These are phyloP conservation scores for Termitomyces heimii DNA, from an alignment of 768 basidiomycete species.

Conservation along the genomic window DNA sequence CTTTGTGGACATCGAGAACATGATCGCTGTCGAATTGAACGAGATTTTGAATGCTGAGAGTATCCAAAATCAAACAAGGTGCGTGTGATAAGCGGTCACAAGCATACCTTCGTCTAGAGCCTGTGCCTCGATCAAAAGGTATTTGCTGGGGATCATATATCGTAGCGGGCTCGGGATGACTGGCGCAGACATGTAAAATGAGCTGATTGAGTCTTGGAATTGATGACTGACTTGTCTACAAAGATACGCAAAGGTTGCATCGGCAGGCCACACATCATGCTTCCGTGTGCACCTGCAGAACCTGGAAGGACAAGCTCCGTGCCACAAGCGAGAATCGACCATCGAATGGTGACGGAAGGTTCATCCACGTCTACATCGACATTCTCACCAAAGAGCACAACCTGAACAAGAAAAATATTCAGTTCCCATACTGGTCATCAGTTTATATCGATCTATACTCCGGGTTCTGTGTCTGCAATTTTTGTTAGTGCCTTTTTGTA, in stretches of 20 bases:
- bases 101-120: neutral
- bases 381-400: constrained; percentile 50
- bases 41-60: constrained; percentile 43
- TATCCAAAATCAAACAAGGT: neutral
- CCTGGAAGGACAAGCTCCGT: constrained; percentile 10
- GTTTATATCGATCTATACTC: neutral
- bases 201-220: neutral
- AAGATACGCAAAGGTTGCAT: neutral
- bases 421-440: neutral
- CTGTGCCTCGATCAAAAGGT: neutral
- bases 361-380: constrained; percentile 57
- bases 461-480: neutral
- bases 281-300: neutral
- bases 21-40: constrained; percentile 55
- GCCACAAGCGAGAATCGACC: constrained; percentile 52
- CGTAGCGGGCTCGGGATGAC: neutral
- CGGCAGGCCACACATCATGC: neutral
- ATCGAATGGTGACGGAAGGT: constrained; percentile 48
- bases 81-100: neutral
- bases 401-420: constrained; percentile 21
- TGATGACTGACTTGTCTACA: neutral
- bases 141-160: neutral
- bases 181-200: neutral
- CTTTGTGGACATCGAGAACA: constrained; percentile 48
- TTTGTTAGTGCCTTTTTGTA: neutral